Evolutionary conservation across 805 yeast genomes (phyloP).

Genomic region (Starmerella stellata): DNA sequence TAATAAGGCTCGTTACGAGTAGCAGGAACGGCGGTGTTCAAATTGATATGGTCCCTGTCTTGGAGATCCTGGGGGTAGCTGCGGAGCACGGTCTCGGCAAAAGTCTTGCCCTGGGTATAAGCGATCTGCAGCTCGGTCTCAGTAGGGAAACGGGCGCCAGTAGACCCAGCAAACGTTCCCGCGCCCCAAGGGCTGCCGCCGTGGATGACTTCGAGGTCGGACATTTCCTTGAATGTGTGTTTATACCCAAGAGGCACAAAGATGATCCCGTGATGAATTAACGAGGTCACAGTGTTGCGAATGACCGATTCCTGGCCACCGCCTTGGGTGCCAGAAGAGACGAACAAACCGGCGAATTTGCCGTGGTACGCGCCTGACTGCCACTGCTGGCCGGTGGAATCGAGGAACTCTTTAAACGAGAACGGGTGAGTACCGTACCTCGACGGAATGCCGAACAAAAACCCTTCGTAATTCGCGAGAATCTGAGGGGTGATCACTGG

Average conservation of each 20-base stretch:
- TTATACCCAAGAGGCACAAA: slow-evolving; percentile 69
- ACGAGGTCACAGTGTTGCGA: slow-evolving; percentile 41
- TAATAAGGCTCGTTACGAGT: neutral
- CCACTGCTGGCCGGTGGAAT: slow-evolving; percentile 66
- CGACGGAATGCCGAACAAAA: slow-evolving; percentile 72
- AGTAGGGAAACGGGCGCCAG: slow-evolving; percentile 55
- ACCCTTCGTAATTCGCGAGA: slow-evolving; percentile 53
- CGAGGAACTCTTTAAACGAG: slow-evolving; percentile 62
- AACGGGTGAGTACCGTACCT: slow-evolving; percentile 70
- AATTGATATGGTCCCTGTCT: neutral
- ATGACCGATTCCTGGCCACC: slow-evolving; percentile 70
- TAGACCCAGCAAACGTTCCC: slow-evolving; percentile 58
- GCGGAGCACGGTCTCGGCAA: slow-evolving; percentile 29
- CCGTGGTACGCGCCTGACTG: slow-evolving; percentile 53
- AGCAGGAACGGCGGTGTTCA: slow-evolving; percentile 3
- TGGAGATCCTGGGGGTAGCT: slow-evolving; percentile 6
- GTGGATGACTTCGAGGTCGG: slow-evolving; percentile 45
- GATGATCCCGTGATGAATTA: slow-evolving; percentile 66
- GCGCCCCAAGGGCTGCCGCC: slow-evolving; percentile 84
- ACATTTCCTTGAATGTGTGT: slow-evolving; percentile 34
- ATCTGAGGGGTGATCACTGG: slow-evolving; percentile 48
- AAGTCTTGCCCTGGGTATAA: slow-evolving; percentile 46
- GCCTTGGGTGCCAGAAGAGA: slow-evolving; percentile 56
- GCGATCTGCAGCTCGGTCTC: slow-evolving; percentile 48
- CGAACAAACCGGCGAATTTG: slow-evolving; percentile 57